Base-by-base conservation (phyloP, 2,329 filamentous ascomycete species). In the Cyclaneusma minus region DNA sequence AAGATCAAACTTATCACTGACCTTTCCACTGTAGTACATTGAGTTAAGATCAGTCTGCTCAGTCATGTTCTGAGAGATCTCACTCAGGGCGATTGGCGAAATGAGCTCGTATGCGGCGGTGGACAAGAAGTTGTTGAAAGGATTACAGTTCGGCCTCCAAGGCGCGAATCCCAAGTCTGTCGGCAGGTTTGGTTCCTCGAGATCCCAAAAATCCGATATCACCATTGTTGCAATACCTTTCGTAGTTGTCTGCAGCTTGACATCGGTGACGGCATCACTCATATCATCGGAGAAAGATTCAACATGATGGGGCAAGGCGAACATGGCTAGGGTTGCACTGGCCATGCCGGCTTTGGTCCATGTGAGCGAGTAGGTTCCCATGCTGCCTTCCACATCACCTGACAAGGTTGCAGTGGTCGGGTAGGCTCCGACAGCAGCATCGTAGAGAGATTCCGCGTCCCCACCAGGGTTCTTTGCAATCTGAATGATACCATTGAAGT, bases 11-110 rank as follows among this genome's bases (percentile, higher is more conserved):
- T 13, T 8, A 6, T 9, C n/a, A 33, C 49, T 38, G 33, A 65
- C 77, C 60, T 87, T 95, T 39, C 89, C 89, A 39, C 79, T 80
- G 50, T 77, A 94, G 51, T 95, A 95, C 71, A 93, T 85, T 19
- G 83, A 92, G 45, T 87, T 68, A 18, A 81, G 57, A 35, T 89
- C 68, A 4, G 71, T 70, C 43, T 89, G 75, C 0, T 57, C 55
- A n/a, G 58, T 50, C 50, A 94, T 81, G 45, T 84, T 64, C 50
- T 89, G 75, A 1, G 68, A 64, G 1, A 92, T 56, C 48, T 98
- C 89, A 12, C 60, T 64, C n/a, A 62, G 58, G 2, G 82, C 78
- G 6, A 73, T 58, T 2, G 62, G 56, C 18, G 56, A 54, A 29
- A 91, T 76, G 3, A 58, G 54, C 3, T 59, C 47, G 37, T 73